Conservation (phyloP, 805 yeast genomes). For the Naumovozyma baii region DNA sequence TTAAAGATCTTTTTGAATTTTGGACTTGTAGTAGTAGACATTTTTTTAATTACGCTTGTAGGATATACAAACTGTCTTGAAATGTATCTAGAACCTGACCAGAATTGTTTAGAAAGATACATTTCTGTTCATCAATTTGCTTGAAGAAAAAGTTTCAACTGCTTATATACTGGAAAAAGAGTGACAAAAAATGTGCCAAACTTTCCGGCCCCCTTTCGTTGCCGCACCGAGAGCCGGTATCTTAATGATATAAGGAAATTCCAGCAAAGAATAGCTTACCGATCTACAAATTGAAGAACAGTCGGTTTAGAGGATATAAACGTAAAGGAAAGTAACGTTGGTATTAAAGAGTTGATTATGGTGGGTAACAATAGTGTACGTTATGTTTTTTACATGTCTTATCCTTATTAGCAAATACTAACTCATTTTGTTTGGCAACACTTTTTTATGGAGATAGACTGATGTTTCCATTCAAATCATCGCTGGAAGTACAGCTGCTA, state of each 20-base stretch:
- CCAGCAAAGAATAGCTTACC: no score
- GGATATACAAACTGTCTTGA: neutral
- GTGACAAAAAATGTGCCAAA: neutral
- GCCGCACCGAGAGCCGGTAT: neutral
- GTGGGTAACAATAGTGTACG: neutral
- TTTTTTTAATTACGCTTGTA: neutral
- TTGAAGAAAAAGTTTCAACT: neutral
- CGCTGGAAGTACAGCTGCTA: slow-evolving; percentile 44
- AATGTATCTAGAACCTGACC: neutral
- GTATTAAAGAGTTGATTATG: neutral
- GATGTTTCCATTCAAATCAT: neutral
- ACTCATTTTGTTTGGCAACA: neutral
- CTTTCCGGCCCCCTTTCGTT: neutral
- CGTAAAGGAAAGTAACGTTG: no score
- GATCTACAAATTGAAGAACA: no score
- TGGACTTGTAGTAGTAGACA: slow-evolving; percentile 5
- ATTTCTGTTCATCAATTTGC: neutral
- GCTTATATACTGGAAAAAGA: neutral
- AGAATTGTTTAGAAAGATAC: neutral
- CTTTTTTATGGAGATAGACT: neutral
- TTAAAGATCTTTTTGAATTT: slow-evolving; percentile 30
- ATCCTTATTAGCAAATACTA: neutral
- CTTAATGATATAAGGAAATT: no score
- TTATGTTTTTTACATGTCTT: neutral
- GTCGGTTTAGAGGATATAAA: no score